Conservation (phyloP, 129 eudicot genomes). For the Heracleum sosnowskyi region DNA sequence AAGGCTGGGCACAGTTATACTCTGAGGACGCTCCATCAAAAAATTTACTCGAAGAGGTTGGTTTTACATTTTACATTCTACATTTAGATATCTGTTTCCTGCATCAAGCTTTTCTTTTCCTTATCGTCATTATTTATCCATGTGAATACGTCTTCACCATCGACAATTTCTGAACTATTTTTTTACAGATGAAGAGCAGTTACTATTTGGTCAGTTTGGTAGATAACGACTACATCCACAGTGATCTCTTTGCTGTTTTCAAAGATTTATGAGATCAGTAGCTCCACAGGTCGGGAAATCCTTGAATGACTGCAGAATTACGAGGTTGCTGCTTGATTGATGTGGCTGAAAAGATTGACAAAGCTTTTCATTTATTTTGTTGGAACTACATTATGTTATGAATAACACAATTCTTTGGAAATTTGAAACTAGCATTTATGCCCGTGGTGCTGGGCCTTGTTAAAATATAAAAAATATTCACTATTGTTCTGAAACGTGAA, state of each 20-base stretch:
- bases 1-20: slow-evolving; percentile 87
- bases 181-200: slow-evolving; percentile 64
- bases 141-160: neutral
- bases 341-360: neutral
- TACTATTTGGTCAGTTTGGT: slow-evolving; percentile 92
- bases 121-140: neutral
- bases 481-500: no score
- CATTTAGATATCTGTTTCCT: neutral
- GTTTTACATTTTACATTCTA: neutral
- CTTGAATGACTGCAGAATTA: neutral
- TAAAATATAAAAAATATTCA: no score
- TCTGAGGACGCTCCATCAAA: slow-evolving; percentile 63
- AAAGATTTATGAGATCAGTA: slow-evolving; percentile 24
- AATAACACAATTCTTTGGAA: slow-evolving; percentile 7
- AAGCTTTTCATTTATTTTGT: neutral
- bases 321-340: neutral
- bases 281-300: neutral
- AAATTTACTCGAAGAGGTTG: slow-evolving; percentile 75
- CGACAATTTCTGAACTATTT: neutral
- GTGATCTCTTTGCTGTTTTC: slow-evolving; percentile 71
- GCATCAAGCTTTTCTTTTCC: neutral
- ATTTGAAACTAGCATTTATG: no score
- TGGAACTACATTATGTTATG: neutral
- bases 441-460: no score
- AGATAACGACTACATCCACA: slow-evolving; percentile 69